Conservation (phyloP, 305 asterid genomes). For the Petunia hybrid region DNA sequence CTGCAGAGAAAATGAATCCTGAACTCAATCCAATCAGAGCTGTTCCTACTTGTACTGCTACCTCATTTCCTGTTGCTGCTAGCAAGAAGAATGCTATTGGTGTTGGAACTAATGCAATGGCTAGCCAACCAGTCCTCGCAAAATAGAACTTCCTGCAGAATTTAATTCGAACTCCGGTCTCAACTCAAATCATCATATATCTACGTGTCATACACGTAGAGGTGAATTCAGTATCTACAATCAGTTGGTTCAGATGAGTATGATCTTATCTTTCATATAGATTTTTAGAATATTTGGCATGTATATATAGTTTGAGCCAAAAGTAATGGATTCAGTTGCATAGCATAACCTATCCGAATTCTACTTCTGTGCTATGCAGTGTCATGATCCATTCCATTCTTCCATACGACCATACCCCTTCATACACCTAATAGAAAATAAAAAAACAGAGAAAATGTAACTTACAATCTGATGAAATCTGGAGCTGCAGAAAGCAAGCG, state of each 20-base stretch:
- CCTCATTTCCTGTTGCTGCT: slow-evolving; percentile 51
- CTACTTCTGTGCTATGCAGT: not conserved
- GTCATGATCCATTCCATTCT: not conserved
- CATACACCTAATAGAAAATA: not conserved
- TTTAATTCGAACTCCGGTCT: not conserved
- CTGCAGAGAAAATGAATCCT: slow-evolving; percentile 87
- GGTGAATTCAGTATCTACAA: not conserved
- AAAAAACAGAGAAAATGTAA: slow-evolving; percentile 23
- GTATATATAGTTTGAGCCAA: not conserved
- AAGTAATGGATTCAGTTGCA: not conserved
- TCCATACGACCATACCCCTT: not conserved
- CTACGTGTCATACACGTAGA: too few relatives aligned
- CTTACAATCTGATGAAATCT: slow-evolving; percentile 72
- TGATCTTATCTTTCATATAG: not conserved
- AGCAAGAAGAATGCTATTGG: slow-evolving; percentile 73
- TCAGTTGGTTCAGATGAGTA: not conserved
- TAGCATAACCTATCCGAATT: not conserved
- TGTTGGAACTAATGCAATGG: slow-evolving; percentile 70
- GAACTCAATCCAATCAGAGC: slow-evolving; percentile 87
- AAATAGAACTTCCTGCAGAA: slow-evolving; percentile 65
- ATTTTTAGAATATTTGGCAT: not conserved
- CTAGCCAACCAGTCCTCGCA: slow-evolving; percentile 89
- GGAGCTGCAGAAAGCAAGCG: slow-evolving; percentile 92
- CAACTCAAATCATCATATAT: not conserved
- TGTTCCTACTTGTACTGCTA: slow-evolving; percentile 66